Conservation (phyloP, 768 basidiomycete species). For the Boletus subparvulus region DNA sequence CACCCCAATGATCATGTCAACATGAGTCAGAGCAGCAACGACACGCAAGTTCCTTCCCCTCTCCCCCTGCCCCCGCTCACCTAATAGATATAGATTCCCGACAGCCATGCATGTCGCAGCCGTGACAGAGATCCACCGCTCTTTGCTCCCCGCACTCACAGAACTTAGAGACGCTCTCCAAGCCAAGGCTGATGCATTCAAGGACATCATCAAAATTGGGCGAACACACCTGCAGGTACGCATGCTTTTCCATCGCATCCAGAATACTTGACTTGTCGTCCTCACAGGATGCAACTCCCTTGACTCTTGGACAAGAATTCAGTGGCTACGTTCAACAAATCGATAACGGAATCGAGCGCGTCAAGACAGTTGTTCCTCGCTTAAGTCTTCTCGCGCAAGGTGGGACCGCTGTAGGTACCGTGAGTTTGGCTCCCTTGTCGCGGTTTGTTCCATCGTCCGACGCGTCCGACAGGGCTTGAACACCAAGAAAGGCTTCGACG, state of each 20-base stretch:
- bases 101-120: slow-evolving; percentile 99
- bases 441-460: slow-evolving; percentile 4
- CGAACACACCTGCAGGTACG: slow-evolving; percentile 88
- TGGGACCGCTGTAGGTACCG: slow-evolving; percentile 97
- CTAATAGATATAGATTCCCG: slow-evolving; percentile 67
- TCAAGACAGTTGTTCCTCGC: slow-evolving; percentile 79
- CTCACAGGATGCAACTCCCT: slow-evolving; percentile 87
- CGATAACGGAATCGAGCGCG: slow-evolving; percentile 83
- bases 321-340: slow-evolving; percentile 97
- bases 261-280: not conserved
- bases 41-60: slow-evolving; percentile 64
- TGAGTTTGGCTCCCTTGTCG: slow-evolving; percentile 37
- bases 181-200: slow-evolving; percentile 79
- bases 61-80: not conserved
- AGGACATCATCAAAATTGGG: slow-evolving; percentile 96
- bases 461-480: slow-evolving; percentile 74
- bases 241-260: not conserved
- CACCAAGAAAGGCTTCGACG: slow-evolving; percentile 95
- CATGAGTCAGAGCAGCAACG: slow-evolving; percentile 98
- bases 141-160: slow-evolving; percentile 81
- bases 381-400: slow-evolving; percentile 92
- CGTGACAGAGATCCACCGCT: slow-evolving; percentile 78
- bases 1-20: slow-evolving; percentile 99
- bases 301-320: slow-evolving; percentile 98
- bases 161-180: slow-evolving; percentile 83